Evolutionary conservation across 371 early-diverging fungal genomes (phyloP).

Genomic region (Dichotomocladium elegans): DNA sequence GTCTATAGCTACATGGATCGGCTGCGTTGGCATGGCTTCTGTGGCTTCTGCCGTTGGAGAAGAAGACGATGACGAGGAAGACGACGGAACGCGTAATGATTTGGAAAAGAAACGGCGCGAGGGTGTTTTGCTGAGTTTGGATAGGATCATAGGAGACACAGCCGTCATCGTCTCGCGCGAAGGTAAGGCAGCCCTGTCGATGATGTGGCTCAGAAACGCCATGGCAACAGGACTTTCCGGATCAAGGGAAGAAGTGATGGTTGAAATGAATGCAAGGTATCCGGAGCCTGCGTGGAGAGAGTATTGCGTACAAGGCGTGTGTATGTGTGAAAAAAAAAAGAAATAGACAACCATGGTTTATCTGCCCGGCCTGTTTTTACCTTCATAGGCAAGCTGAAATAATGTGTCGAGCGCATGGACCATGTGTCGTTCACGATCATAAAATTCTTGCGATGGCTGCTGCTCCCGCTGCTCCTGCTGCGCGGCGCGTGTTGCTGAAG

Average conservation of each 20-base stretch:
- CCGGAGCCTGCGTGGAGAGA: slow-evolving; percentile 18
- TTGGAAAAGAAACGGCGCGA: slow-evolving; percentile 17
- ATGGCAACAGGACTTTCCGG: slow-evolving; percentile 51
- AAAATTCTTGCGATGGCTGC: slow-evolving; percentile 12
- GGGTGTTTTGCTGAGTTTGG: slow-evolving; percentile 21
- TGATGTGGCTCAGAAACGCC: slow-evolving; percentile 53
- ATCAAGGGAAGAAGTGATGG: slow-evolving; percentile 23
- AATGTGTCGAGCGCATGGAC: slow-evolving; percentile 19
- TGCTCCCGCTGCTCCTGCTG: no score
- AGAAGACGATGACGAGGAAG: slow-evolving; percentile 2
- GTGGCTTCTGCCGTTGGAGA: neutral
- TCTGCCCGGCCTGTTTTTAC: no score
- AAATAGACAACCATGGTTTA: no score
- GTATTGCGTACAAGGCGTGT: neutral
- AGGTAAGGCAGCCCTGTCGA: slow-evolving; percentile 52
- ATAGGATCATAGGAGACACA: slow-evolving; percentile 30
- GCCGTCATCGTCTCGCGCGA: slow-evolving; percentile 38
- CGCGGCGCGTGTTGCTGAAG: neutral
- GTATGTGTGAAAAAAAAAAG: neutral
- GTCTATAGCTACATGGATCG: no score
- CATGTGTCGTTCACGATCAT: slow-evolving; percentile 22
- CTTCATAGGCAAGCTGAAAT: slow-evolving; percentile 21
- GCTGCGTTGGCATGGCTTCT: slow-evolving; percentile 4
- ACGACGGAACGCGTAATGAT: slow-evolving; percentile 9
- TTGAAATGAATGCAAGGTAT: slow-evolving; percentile 30